Evolutionary conservation across 257 asterid genomes (phyloP).

Genomic region (Penstemon davidsonii): DNA sequence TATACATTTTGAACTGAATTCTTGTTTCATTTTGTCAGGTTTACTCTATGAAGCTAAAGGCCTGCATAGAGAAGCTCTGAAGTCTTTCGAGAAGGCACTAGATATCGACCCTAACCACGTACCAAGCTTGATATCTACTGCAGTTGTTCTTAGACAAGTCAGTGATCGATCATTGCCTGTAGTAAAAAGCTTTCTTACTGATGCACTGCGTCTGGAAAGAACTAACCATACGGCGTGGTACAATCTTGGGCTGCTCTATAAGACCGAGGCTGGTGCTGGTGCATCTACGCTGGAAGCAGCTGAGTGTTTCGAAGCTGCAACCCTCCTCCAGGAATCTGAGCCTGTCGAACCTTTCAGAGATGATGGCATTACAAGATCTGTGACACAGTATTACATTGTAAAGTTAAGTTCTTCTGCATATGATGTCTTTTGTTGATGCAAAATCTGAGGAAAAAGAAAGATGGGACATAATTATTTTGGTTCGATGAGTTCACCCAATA

Average conservation of each 20-base stretch:
- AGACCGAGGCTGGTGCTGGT: conserved; percentile 39
- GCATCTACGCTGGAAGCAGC: conserved; percentile 58
- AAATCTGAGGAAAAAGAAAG: neutral
- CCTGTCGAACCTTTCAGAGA: conserved; percentile 87
- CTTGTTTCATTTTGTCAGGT: conserved; percentile 44
- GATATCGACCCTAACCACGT: conserved; percentile 78
- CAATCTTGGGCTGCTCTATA: conserved; percentile 79
- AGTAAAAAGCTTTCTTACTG: conserved; percentile 69
- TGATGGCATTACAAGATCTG: conserved; percentile 22
- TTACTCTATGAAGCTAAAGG: conserved; percentile 63
- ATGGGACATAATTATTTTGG: neutral
- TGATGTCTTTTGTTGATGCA: neutral
- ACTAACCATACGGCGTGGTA: conserved; percentile 81
- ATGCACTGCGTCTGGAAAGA: conserved; percentile 79
- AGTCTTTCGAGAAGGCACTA: conserved; percentile 63
- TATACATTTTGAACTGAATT: neutral
- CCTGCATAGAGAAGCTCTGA: conserved; percentile 63
- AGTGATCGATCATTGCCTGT: conserved; percentile 58
- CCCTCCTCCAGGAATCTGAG: conserved; percentile 72
- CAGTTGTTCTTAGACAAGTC: conserved; percentile 49
- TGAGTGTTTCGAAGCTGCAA: conserved; percentile 93
- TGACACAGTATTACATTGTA: neutral
- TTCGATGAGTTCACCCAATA: neutral
- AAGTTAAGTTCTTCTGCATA: neutral
- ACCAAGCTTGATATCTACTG: conserved; percentile 78